Base-by-base conservation (phyloP, 2,329 filamentous ascomycete genomes). In the Orbilia ellipsospora region DNA sequence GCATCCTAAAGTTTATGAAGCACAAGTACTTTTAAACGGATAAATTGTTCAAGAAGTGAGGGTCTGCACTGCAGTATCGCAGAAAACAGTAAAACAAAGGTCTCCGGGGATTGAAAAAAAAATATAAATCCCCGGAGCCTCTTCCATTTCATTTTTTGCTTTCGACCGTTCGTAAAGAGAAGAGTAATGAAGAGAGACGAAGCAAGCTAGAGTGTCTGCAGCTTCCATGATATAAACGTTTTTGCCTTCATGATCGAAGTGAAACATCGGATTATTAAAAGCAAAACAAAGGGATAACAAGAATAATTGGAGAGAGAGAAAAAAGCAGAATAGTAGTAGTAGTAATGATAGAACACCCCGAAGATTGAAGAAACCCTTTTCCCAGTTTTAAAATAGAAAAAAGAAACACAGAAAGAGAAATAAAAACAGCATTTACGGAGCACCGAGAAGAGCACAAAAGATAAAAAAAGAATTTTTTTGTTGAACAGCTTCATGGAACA, bases 141-240 rank as follows among this genome's bases (percentile, higher is more conserved):
- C 16, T n/a, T 48, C 12, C 18, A 8, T 20, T 52, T 52, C 20
- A 52, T 18, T 23, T 52, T 52, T 52, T 5, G 20, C 48, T 23
- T 52, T 23, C 16, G 48, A 52, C 20, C n/a, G 48, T 20, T 18
- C 18, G 48, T 52, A 52, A 23, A 13, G 23, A 12, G 26, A 20
- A 45, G 15, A 55, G 26, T 51, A 16, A 42, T 23, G 45, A 55
- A 54, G 45, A 55, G 45, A 69, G 31, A 40, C 44, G 42, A 63
- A 18, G 3, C 16, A 18, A 48, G 28, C 15, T 36, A 40, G 59
- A 44, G 52, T 68, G 31, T 10, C 54, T 74, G 57, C 31, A 62
- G 63, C 70, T 63, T 68, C 63, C 31, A 57, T 74, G 64, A 74
- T 67, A 74, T 75, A 75, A 69, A 74, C 70, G 68, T 74, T 74